Conservation (phyloP, 352 stramenopile genomes). For the Peronospora tabacina region DNA sequence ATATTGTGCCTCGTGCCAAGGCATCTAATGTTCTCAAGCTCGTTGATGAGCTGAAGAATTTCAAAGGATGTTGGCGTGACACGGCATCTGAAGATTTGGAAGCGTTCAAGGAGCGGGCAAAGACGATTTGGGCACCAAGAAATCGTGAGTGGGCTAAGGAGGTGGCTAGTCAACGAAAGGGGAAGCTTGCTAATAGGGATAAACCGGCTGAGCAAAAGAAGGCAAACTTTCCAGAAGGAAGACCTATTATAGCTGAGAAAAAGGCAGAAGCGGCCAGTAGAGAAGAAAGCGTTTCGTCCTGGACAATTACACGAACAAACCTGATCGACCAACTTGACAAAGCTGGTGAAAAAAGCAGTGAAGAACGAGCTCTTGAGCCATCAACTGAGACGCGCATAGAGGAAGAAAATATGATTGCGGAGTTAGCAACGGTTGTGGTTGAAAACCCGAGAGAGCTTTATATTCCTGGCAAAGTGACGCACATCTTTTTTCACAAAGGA, state of each 20-base stretch:
- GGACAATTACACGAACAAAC: constrained; percentile 67
- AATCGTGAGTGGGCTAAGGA: constrained; percentile 78
- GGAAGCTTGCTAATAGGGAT: constrained; percentile 27
- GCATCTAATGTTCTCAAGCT: constrained; percentile 78
- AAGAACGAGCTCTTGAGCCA: constrained; percentile 32
- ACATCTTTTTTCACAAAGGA: constrained; percentile 74
- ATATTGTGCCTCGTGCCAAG: constrained; percentile 79
- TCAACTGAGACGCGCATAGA: constrained; percentile 27
- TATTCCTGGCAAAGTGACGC: constrained; percentile 65
- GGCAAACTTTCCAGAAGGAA: constrained; percentile 10
- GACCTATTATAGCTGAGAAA: constrained; percentile 18
- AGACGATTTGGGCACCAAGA: constrained; percentile 72
- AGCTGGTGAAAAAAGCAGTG: constrained; percentile 21
- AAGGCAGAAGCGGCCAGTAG: constrained; percentile 19
- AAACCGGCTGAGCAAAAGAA: constrained; percentile 14
- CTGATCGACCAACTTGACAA: constrained; percentile 74
- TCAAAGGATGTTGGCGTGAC: constrained; percentile 75
- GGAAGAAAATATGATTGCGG: constrained; percentile 51
- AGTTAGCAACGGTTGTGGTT: constrained; percentile 42
- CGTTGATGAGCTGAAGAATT: constrained; percentile 63
- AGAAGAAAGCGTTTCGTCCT: constrained; percentile 41
- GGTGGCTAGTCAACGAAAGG: constrained; percentile 45
- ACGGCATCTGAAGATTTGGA: constrained; percentile 72
- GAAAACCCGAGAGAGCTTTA: constrained; percentile 71
- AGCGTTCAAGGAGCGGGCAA: constrained; percentile 74